Conservation (phyloP, 2,329 filamentous ascomycete genomes). For the Xylaria sp. region DNA sequence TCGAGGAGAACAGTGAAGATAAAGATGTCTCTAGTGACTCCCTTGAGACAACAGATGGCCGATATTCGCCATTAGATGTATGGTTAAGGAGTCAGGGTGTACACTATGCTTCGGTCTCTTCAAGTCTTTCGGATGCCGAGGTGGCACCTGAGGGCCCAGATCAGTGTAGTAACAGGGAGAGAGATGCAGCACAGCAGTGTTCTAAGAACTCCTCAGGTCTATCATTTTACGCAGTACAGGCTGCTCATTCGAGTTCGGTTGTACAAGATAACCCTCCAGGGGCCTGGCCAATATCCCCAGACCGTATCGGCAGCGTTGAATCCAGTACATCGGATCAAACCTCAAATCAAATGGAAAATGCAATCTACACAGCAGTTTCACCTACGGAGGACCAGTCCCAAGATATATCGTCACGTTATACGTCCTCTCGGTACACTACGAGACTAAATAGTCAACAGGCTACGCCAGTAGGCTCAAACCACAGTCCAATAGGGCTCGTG, state of each 20-base stretch:
- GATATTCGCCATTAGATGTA: conserved; percentile 38
- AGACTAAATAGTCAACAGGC: conserved; percentile 33
- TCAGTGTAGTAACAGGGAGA: conserved; percentile 8
- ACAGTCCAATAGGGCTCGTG: conserved; percentile 26
- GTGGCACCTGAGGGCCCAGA: conserved; percentile 20
- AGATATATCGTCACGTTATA: conserved; percentile 33
- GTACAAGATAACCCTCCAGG: neutral
- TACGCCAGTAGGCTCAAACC: conserved; percentile 30
- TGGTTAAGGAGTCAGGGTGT: conserved; percentile 41
- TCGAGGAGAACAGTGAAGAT: neutral
- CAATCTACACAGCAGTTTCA: neutral
- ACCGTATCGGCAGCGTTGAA: conserved; percentile 9
- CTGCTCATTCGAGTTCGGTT: neutral
- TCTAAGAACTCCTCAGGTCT: neutral
- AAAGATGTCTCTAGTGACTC: conserved; percentile 9
- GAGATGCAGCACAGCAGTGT: neutral
- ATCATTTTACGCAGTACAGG: neutral
- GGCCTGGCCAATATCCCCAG: neutral
- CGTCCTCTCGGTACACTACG: conserved; percentile 38
- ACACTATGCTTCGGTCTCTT: conserved; percentile 29
- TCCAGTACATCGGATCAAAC: conserved; percentile 15
- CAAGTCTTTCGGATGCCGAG: conserved; percentile 31
- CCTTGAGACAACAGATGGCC: conserved; percentile 26
- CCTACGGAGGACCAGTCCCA: conserved; percentile 15
- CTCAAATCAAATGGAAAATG: conserved; percentile 8